Conservation (phyloP, 257 asterid genomes). For the Salvia rosmarinus region DNA sequence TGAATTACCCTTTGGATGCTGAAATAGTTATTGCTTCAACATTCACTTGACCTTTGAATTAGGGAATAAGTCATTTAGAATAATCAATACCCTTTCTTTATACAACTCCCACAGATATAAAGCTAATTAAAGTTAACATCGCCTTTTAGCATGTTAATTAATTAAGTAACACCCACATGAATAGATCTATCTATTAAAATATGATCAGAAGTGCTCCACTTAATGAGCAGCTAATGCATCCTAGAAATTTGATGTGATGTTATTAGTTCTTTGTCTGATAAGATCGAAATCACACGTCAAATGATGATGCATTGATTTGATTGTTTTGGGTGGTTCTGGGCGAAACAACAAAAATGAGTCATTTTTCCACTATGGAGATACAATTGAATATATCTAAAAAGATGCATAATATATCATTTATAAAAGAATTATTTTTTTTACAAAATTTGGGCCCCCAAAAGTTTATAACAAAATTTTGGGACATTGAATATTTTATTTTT, state of each 20-base stretch:
- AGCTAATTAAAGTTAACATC: constrained; percentile 16
- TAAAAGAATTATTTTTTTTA: no score
- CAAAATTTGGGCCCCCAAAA: no score
- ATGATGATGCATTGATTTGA: no score
- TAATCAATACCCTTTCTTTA: no score
- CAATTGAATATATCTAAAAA: no score
- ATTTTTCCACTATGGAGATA: no score
- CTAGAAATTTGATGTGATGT: constrained; percentile 17
- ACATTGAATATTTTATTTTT: no score
- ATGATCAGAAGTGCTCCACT: constrained; percentile 5
- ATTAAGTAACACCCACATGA: background rate
- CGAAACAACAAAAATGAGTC: no score
- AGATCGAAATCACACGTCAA: background rate
- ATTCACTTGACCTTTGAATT: constrained; percentile 27
- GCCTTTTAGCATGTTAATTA: background rate
- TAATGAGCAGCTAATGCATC: background rate
- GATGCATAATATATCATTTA: no score
- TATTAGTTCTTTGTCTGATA: background rate
- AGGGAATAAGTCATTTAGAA: background rate
- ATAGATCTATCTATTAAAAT: background rate
- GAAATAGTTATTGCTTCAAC: no score
- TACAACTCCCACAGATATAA: background rate
- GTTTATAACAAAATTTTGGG: no score
- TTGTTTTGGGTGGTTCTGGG: no score
- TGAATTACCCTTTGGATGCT: background rate